A percentile compares a stretch with the other conserved stretches of the same genome.
Conservation (phyloP, 495 filamentous ascomycete genomes). For the Podospora conica region DNA sequence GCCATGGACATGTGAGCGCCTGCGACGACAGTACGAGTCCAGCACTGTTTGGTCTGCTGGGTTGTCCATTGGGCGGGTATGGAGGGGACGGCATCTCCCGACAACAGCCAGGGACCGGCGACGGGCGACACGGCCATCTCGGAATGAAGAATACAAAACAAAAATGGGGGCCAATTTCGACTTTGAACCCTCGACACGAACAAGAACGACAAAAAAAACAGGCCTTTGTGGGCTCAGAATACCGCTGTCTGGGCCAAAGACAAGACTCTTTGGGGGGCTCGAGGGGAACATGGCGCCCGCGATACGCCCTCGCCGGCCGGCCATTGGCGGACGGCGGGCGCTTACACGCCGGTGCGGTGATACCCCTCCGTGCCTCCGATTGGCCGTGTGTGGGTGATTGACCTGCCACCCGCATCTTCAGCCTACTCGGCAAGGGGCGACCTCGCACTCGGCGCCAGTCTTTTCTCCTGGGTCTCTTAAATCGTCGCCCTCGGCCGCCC, state of each 20-base stretch:
- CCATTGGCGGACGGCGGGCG: constrained; percentile 24
- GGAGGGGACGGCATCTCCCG: neutral
- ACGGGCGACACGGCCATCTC: neutral
- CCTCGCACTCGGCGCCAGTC: constrained; percentile 19
- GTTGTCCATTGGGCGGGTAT: neutral
- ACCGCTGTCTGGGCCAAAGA: neutral
- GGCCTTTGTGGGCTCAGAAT: neutral
- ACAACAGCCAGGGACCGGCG: neutral
- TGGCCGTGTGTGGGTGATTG: constrained; percentile 26
- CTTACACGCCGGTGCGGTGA: constrained; percentile 22
- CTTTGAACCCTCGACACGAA: neutral
- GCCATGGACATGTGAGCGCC: neutral
- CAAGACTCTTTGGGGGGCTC: neutral
- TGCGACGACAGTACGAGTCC: no score
- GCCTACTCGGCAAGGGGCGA: constrained; percentile 18
- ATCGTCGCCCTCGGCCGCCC: constrained; percentile 5
- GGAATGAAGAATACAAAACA: neutral
- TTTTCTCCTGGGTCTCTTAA: constrained; percentile 6
- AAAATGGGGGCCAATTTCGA: neutral
- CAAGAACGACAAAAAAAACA: neutral
- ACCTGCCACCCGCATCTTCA: constrained; percentile 26
- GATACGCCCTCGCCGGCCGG: constrained; percentile 1
- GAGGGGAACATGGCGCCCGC: constrained; percentile 6
- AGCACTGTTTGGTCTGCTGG: neutral
- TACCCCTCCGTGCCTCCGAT: constrained; percentile 17